A percentile compares a stretch with the other conserved stretches of the same genome.
Evolutionary conservation across 495 filamentous ascomycete species (phyloP).

Genomic region (Podospora anserina): DNA sequence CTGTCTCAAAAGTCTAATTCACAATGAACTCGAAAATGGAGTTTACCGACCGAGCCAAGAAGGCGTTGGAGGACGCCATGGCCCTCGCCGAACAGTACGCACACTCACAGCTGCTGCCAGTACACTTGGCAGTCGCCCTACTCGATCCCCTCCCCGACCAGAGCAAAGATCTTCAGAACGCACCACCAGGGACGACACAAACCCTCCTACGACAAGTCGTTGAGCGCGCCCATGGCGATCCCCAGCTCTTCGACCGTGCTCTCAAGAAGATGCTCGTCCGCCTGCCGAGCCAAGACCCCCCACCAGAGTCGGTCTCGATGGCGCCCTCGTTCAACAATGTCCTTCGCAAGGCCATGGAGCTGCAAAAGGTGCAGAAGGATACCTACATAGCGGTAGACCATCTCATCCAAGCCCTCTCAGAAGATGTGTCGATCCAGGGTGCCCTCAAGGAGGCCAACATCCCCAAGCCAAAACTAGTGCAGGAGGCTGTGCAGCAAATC

Average conservation of each 20-base stretch:
- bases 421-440: slow-evolving; percentile 70
- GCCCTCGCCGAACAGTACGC: slow-evolving; percentile 78
- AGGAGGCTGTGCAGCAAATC: slow-evolving; percentile 82
- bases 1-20: slow-evolving; percentile 23
- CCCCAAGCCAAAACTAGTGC: slow-evolving; percentile 84
- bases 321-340: slow-evolving; percentile 78
- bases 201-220: slow-evolving; percentile 91
- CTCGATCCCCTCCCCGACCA: slow-evolving; percentile 78
- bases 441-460: slow-evolving; percentile 83
- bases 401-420: slow-evolving; percentile 75
- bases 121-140: slow-evolving; percentile 85
- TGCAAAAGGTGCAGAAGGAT: slow-evolving; percentile 95
- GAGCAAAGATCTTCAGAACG: slow-evolving; percentile 69
- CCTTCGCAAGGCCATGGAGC: slow-evolving; percentile 76
- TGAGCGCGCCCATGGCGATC: slow-evolving; percentile 88
- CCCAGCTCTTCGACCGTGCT: slow-evolving; percentile 79
- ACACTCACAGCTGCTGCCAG: slow-evolving; percentile 81
- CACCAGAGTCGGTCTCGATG: slow-evolving; percentile 79
- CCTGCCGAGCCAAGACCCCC: slow-evolving; percentile 88
- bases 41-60: slow-evolving; percentile 88
- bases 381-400: slow-evolving; percentile 92
- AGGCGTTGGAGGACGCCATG: slow-evolving; percentile 82
- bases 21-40: slow-evolving; percentile 62
- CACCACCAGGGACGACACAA: slow-evolving; percentile 56
- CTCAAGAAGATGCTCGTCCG: slow-evolving; percentile 90